phyloP scores from a whole-genome alignment of 106 monocot genomes.

The Acanthochlamys bracteata region DNA sequence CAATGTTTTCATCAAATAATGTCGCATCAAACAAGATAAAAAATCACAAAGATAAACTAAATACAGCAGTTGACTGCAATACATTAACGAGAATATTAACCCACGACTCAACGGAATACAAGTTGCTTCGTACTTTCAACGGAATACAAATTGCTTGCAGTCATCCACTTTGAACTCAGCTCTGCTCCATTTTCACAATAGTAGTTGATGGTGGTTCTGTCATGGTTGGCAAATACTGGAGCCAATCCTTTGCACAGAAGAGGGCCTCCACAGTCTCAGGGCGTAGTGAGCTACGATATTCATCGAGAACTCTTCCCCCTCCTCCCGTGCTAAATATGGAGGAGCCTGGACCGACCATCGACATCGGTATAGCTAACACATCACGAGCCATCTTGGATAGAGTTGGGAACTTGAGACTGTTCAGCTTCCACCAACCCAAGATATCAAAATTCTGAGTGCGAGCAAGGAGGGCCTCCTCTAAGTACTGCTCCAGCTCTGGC shows the following conservation, averaged over 20 bases:
- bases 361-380: slow-evolving; percentile 76
- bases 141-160: too few relatives aligned
- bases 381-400: slow-evolving; percentile 89
- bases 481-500: slow-evolving; percentile 82
- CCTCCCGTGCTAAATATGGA: slow-evolving; percentile 57
- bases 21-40: too few relatives aligned
- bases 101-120: too few relatives aligned
- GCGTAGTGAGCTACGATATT: slow-evolving; percentile 66
- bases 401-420: slow-evolving; percentile 67
- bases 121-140: too few relatives aligned
- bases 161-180: neutral
- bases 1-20: too few relatives aligned
- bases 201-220: slow-evolving; percentile 30
- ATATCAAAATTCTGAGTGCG: slow-evolving; percentile 77
- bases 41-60: too few relatives aligned
- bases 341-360: slow-evolving; percentile 34
- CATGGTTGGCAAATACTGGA: slow-evolving; percentile 51
- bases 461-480: slow-evolving; percentile 73
- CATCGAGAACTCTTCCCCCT: slow-evolving; percentile 64
- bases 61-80: too few relatives aligned
- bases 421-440: slow-evolving; percentile 89
- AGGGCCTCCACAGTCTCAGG: slow-evolving; percentile 81
- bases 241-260: slow-evolving; percentile 84
- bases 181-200: slow-evolving; percentile 49
- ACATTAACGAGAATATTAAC: too few relatives aligned